These are phyloP conservation scores for Alnus rubra DNA, from an alignment of 306 rosid species.

Conservation along the genomic window DNA sequence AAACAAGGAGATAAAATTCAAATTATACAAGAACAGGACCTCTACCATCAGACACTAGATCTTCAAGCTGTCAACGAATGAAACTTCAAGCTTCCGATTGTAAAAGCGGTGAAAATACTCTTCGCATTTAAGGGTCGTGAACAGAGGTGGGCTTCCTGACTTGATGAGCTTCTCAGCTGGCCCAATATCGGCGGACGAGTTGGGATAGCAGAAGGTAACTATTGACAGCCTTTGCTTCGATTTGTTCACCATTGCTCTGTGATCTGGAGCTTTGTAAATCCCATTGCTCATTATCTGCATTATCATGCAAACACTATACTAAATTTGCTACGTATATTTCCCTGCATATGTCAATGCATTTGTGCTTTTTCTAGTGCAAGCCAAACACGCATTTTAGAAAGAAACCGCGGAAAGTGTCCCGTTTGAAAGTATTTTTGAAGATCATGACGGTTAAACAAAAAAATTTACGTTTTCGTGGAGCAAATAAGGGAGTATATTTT, in stretches of 20 bases:
- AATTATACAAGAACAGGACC: background rate
- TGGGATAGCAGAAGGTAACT: conserved; percentile 48
- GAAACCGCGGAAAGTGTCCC: no score
- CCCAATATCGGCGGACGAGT: conserved; percentile 31
- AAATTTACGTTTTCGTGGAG: no score
- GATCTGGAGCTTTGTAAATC: conserved; percentile 50
- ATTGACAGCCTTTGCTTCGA: conserved; percentile 38
- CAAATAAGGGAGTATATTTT: no score
- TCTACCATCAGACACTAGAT: background rate
- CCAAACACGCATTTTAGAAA: no score
- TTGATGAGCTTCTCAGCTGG: conserved; percentile 33
- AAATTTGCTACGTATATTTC: background rate
- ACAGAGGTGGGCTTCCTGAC: conserved; percentile 31
- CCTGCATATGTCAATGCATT: background rate
- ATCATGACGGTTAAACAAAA: no score
- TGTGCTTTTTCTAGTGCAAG: no score
- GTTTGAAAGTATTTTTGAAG: no score
- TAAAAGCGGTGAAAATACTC: conserved; percentile 39
- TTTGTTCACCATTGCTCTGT: conserved; percentile 49
- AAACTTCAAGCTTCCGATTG: conserved; percentile 38
- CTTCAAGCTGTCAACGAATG: conserved; percentile 45
- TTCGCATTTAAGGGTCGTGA: conserved; percentile 38
- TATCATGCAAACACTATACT: background rate
- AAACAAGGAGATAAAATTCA: no score
- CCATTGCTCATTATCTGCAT: conserved; percentile 52